A percentile compares a stretch with the other conserved stretches of the same genome.
These are phyloP conservation scores for Vitis riparia DNA, from an alignment of 164 flowering plant species.

Conservation along the genomic window DNA sequence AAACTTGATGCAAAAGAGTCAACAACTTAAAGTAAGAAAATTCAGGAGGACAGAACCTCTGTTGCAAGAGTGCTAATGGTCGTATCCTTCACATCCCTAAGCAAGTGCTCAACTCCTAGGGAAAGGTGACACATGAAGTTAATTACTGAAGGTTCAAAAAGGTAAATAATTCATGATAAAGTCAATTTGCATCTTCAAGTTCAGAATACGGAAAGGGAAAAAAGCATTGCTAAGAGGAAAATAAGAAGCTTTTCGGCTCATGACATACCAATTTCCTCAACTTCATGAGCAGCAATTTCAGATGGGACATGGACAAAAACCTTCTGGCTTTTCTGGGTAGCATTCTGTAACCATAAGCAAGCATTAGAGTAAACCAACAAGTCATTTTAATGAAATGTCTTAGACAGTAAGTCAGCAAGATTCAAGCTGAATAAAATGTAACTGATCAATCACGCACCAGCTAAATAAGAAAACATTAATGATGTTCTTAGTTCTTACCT, in stretches of 20 bases:
- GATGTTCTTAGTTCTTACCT: constrained; percentile 41
- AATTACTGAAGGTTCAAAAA: background rate
- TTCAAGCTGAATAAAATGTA: too few species aligned
- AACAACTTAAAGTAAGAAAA: background rate
- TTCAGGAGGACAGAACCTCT: constrained; percentile 49
- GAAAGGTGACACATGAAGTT: background rate
- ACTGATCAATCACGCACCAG: too few species aligned
- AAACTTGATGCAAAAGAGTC: too few species aligned
- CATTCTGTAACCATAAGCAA: constrained; percentile 60
- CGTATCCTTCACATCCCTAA: constrained; percentile 97
- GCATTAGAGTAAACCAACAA: background rate
- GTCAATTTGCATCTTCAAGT: background rate
- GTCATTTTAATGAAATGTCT: too few species aligned
- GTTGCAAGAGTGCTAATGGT: constrained; percentile 96
- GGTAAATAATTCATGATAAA: background rate
- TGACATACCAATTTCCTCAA: constrained; percentile 92
- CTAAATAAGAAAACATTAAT: too few species aligned
- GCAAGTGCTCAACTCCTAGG: constrained; percentile 95
- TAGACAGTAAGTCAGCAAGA: too few species aligned
- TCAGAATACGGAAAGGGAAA: background rate
- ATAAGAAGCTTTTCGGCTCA: background rate
- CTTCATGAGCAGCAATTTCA: constrained; percentile 99
- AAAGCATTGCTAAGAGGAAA: background rate
- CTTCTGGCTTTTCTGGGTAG: constrained; percentile 97
- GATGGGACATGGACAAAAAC: constrained; percentile 97